A percentile compares a stretch with the other conserved stretches of the same genome.
phyloP scores from a whole-genome alignment of 805 yeast species.

The Wickerhamiella brachini region DNA sequence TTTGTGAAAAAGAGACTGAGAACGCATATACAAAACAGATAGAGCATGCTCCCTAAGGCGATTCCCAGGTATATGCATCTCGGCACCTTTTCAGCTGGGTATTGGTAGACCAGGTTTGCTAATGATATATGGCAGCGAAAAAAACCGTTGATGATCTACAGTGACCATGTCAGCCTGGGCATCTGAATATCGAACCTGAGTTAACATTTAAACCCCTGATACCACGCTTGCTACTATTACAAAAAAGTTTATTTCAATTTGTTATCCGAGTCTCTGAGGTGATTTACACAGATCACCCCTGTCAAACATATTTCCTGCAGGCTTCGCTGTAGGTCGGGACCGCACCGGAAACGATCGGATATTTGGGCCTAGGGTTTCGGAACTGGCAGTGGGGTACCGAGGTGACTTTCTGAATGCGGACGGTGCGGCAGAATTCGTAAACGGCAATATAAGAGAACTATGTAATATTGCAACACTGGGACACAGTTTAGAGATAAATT shows the following conservation, averaged over 20 bases:
- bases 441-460: too few species aligned
- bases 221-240: not conserved
- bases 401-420: not conserved
- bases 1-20: too few species aligned
- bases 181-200: not conserved
- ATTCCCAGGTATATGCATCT: too few species aligned
- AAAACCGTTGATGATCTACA: not conserved
- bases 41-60: too few species aligned
- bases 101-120: too few species aligned
- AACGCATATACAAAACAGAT: too few species aligned
- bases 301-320: not conserved
- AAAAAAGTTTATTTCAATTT: too few species aligned
- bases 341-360: not conserved
- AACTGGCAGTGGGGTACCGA: not conserved
- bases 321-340: not conserved
- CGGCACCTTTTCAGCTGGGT: too few species aligned
- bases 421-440: too few species aligned
- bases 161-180: not conserved
- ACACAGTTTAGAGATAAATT: too few species aligned
- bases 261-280: not conserved
- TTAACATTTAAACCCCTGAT: not conserved
- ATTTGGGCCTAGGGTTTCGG: not conserved
- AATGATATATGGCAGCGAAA: too few species aligned
- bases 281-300: not conserved
- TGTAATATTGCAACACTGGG: too few species aligned